Base-by-base conservation (phyloP, 257 asterid genomes). In the Solanum acaule region DNA sequence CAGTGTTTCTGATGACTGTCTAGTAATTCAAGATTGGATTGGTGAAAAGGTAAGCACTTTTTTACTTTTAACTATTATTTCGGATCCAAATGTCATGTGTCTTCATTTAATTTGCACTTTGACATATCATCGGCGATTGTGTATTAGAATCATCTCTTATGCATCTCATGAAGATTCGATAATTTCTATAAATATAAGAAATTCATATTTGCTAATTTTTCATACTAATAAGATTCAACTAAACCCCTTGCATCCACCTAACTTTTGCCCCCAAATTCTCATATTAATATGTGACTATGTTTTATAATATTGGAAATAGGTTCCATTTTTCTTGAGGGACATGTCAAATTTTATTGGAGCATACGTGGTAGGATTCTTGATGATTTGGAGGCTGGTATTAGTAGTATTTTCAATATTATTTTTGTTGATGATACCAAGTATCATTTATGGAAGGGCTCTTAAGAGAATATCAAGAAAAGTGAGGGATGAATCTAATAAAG, bases 11-110 rank as follows among this genome's bases (percentile, higher is more conserved):
- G 91, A 93, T 75, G 98, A 97, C 86, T 94, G 98, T 73, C 92
- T 95, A 10, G 93, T 93, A 2, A 95, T 97, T 85, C 99, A 97
- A 90, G 98, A 95, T 1, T 95, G 87, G 85, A 95, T 97, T n/a
- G 94, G 98, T 84, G 98, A 97, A 90, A 97, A 97, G 98, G 98
- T 94, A 27, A 20, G 73, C 5, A 40, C 46, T 40, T 40, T 40
- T 40, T 40, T 40, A 10, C 46, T 40, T 40, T 10, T 40, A 40
- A 40, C 46, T 40, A 40, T 40, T 40, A 42, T 42, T 42, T 42
- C 49, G 49, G 5, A 42, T 46, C 2, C 10, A 52, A 0, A 52
- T 52, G 4, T 18, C 63, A 52, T 1, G 10, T 52, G 63, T 52
- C 63, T 52, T 52, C n/a, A 52, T 52, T 52, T 18, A 52, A 52